phyloP scores from a whole-genome alignment of 2,329 filamentous ascomycete species.

The Diaporthe vaccinii region DNA sequence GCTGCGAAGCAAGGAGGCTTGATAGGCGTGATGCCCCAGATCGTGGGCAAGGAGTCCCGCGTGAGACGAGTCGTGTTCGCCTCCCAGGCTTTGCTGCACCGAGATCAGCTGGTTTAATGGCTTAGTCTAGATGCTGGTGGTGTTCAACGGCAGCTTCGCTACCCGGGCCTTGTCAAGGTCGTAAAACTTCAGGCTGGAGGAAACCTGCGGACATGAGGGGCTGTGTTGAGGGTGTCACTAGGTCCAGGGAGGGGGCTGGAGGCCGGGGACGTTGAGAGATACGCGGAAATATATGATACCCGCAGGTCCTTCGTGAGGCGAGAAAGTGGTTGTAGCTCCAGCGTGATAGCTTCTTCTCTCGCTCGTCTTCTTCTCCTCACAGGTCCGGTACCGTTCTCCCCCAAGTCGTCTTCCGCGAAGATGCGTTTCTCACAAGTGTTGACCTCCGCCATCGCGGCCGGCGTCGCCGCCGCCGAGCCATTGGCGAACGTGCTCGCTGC shows the following conservation, averaged over 20 bases:
- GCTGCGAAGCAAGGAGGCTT: neutral
- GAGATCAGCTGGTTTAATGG: conserved; percentile 24
- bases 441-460: conserved; percentile 23
- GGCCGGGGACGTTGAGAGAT: neutral
- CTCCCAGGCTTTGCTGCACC: neutral
- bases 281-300: conserved; percentile 13
- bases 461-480: conserved; percentile 28
- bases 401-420: conserved; percentile 25
- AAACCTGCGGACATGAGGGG: conserved; percentile 12
- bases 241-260: neutral
- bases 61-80: conserved; percentile 8
- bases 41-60: conserved; percentile 8
- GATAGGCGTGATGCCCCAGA: neutral
- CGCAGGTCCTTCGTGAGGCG: neutral
- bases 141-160: conserved; percentile 27
- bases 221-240: conserved; percentile 10
- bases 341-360: conserved; percentile 15
- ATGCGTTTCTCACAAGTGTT: conserved; percentile 35
- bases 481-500: conserved; percentile 35
- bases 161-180: conserved; percentile 25
- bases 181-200: conserved; percentile 33
- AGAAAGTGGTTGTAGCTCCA: neutral
- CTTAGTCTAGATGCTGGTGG: conserved; percentile 2
- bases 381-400: conserved; percentile 17
- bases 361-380: neutral